Evolutionary conservation across 176 grass and related monocot species (phyloP).

Genomic region (Saccharum officinarum): DNA sequence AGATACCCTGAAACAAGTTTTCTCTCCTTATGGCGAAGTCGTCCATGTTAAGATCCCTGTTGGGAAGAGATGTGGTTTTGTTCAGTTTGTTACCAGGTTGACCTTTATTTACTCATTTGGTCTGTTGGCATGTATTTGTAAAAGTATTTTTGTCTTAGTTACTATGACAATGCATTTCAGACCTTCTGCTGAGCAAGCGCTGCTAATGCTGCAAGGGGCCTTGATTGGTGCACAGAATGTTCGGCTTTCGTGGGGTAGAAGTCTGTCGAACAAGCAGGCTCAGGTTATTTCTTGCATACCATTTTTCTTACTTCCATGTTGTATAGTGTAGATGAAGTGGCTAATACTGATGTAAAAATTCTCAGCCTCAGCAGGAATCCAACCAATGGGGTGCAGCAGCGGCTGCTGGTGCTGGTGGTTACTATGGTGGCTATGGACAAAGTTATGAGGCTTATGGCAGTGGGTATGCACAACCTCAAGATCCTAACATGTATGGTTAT

Average conservation of each 20-base stretch:
- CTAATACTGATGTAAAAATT: conserved; percentile 34
- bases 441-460: conserved; percentile 63
- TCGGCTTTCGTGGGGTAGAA: conserved; percentile 94
- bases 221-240: conserved; percentile 88
- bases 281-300: conserved; percentile 16
- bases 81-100: conserved; percentile 86
- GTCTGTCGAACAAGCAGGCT: conserved; percentile 78
- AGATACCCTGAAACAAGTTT: conserved; percentile 78
- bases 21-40: conserved; percentile 78
- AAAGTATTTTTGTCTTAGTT: not conserved
- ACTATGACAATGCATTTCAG: conserved; percentile 37
- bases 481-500: conserved; percentile 93
- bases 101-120: conserved; percentile 3
- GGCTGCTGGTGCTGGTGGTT: conserved; percentile 49
- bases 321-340: not conserved
- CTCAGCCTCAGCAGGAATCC: conserved; percentile 63
- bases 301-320: not conserved
- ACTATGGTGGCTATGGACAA: conserved; percentile 82
- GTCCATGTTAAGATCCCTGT: conserved; percentile 94
- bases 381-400: conserved; percentile 65
- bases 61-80: conserved; percentile 97
- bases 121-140: not conserved
- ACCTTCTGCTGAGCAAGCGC: conserved; percentile 79
- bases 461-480: conserved; percentile 72
- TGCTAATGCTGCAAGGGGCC: conserved; percentile 77